Evolutionary conservation across 2,329 filamentous ascomycete species (phyloP).

Genomic region (Pseudogymnoascus sp.): DNA sequence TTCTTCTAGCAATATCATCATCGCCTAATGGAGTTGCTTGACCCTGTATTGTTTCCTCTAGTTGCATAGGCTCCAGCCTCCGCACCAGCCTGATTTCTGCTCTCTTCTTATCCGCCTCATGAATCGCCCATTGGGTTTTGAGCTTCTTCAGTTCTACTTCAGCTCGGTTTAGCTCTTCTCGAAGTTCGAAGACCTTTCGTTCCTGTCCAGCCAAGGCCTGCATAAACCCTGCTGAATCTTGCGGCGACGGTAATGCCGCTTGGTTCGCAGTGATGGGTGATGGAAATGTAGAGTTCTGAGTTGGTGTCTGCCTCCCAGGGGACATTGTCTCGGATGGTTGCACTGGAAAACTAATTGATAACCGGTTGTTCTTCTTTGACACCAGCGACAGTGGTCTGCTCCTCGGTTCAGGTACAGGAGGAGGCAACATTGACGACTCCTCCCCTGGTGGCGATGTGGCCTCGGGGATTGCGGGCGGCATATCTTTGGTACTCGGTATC

Average conservation of each 20-base stretch:
- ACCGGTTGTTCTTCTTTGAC: constrained; percentile 18
- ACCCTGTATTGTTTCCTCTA: constrained; percentile 19
- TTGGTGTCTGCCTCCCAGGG: constrained; percentile 15
- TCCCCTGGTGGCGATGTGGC: not conserved
- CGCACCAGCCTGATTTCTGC: constrained; percentile 55
- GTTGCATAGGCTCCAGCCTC: constrained; percentile 45
- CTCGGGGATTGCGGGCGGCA: not conserved
- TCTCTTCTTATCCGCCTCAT: constrained; percentile 70
- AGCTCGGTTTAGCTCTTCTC: constrained; percentile 78
- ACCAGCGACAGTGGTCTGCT: not conserved
- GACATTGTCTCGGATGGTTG: constrained; percentile 14
- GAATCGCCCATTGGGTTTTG: constrained; percentile 74
- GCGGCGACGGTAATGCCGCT: constrained; percentile 18
- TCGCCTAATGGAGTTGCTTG: constrained; percentile 12
- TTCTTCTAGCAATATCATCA: constrained; percentile 21
- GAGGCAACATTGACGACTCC: constrained; percentile 18
- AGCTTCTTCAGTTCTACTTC: constrained; percentile 67
- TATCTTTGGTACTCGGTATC: not conserved
- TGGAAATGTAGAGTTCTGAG: constrained; percentile 23
- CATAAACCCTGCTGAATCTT: constrained; percentile 47
- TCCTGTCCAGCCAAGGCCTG: constrained; percentile 90
- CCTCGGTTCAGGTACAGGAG: constrained; percentile 13
- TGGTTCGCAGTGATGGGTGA: constrained; percentile 19
- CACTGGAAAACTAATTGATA: constrained; percentile 26
- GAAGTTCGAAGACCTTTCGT: constrained; percentile 78